phyloP scores from a whole-genome alignment of 2,329 filamentous ascomycete species.

The Hypoxylon sp. region DNA sequence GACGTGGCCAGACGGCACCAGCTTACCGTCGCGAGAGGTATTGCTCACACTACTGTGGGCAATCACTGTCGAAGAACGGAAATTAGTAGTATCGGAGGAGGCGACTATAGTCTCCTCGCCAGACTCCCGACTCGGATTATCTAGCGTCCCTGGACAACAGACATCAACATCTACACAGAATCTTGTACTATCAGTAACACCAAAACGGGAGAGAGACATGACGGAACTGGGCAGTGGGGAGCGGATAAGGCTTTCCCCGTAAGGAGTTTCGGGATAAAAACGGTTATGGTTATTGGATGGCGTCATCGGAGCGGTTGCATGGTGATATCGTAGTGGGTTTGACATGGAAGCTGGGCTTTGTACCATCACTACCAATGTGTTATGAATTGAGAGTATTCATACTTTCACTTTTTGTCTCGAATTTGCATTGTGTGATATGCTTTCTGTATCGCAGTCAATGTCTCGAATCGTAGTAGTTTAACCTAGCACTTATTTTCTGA shows the following conservation, averaged over 20 bases:
- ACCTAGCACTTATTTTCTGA: too few relatives aligned
- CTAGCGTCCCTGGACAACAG: slow-evolving; percentile 50
- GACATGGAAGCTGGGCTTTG: slow-evolving; percentile 41
- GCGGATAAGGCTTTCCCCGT: slow-evolving; percentile 49
- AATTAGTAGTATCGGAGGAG: slow-evolving; percentile 45
- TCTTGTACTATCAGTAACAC: slow-evolving; percentile 47
- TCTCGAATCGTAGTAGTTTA: background rate
- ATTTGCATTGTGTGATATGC: slow-evolving; percentile 12
- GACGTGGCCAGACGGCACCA: slow-evolving; percentile 56
- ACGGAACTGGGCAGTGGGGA: slow-evolving; percentile 41
- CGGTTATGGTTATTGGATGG: slow-evolving; percentile 27
- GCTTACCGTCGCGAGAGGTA: slow-evolving; percentile 56
- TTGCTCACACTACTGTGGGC: slow-evolving; percentile 57
- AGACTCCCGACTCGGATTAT: slow-evolving; percentile 49
- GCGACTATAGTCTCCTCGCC: slow-evolving; percentile 45
- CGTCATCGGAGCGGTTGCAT: slow-evolving; percentile 38
- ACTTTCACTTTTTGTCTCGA: slow-evolving; percentile 14
- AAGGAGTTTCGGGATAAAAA: slow-evolving; percentile 41
- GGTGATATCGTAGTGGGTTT: slow-evolving; percentile 24
- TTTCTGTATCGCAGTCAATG: background rate
- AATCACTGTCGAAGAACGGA: slow-evolving; percentile 55
- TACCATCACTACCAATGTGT: slow-evolving; percentile 33
- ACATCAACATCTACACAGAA: slow-evolving; percentile 44
- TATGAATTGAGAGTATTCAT: slow-evolving; percentile 37
- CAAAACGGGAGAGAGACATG: slow-evolving; percentile 46